Evolutionary conservation across 495 filamentous ascomycete species (phyloP).

Genomic region (Penicillium macrosclerotiorum): DNA sequence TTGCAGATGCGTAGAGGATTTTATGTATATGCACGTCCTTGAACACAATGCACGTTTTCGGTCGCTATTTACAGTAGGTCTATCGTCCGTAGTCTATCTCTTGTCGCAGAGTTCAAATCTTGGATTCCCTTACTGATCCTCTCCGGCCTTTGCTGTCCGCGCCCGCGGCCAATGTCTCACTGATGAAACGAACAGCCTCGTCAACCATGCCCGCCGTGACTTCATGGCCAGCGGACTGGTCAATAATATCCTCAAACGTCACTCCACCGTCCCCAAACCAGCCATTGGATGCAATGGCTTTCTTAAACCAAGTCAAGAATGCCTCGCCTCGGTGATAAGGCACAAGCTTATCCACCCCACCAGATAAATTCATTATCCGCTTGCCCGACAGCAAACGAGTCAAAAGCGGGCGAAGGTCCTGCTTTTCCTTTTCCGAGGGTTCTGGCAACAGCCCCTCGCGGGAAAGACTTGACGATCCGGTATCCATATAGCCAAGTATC

Average conservation of each 20-base stretch:
- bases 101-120: constrained; percentile 26
- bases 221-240: constrained; percentile 68
- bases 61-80: constrained; percentile 1
- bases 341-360: constrained; percentile 78
- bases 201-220: constrained; percentile 70
- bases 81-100: constrained; percentile 4
- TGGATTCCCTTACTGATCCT: constrained; percentile 41
- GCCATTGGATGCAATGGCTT: constrained; percentile 47
- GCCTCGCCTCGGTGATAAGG: constrained; percentile 67
- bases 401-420: constrained; percentile 39
- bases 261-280: constrained; percentile 61
- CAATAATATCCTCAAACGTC: constrained; percentile 70
- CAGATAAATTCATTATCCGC: constrained; percentile 72
- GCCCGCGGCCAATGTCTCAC: constrained; percentile 39
- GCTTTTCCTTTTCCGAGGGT: constrained; percentile 44
- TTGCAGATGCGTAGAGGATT: too few relatives aligned
- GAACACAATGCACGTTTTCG: background rate
- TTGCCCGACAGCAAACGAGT: constrained; percentile 62
- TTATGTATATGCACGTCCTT: background rate
- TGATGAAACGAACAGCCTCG: constrained; percentile 66
- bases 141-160: constrained; percentile 14
- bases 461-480: constrained; percentile 21
- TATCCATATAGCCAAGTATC: constrained; percentile 53
- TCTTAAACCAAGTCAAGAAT: constrained; percentile 71
- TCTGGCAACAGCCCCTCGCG: constrained; percentile 42